Evolutionary conservation across 2,329 filamentous ascomycete genomes (phyloP).

Genomic region (Rhinocladiella similis): DNA sequence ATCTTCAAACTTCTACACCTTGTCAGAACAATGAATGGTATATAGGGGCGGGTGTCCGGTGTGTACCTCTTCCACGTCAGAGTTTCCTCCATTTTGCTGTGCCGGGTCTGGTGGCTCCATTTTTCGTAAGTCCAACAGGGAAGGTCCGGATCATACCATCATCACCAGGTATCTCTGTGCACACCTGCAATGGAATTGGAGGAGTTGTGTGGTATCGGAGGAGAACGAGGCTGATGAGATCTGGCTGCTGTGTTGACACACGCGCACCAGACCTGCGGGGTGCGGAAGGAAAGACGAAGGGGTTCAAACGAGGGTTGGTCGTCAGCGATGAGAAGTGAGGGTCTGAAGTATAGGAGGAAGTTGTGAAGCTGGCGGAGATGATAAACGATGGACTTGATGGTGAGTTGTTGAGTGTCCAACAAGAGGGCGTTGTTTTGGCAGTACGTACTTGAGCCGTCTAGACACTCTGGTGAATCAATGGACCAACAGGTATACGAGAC

Average conservation of each 20-base stretch:
- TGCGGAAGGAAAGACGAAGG: neutral
- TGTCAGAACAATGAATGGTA: conserved; percentile 6
- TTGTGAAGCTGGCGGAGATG: neutral
- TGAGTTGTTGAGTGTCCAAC: neutral
- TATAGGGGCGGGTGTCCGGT: conserved; percentile 4
- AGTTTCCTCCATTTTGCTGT: conserved; percentile 41
- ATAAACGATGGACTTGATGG: neutral
- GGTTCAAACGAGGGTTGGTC: neutral
- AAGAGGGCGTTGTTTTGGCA: too few relatives aligned
- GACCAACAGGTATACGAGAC: neutral
- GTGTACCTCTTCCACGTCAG: conserved; percentile 44
- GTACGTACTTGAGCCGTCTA: too few relatives aligned
- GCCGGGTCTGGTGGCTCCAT: conserved; percentile 33
- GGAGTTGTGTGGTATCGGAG: too few relatives aligned
- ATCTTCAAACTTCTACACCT: conserved; percentile 79
- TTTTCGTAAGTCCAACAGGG: conserved; percentile 8
- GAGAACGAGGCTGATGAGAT: neutral
- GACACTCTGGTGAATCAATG: neutral
- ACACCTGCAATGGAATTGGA: too few relatives aligned
- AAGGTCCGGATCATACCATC: conserved; percentile 11
- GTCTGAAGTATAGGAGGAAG: neutral
- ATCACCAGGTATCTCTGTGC: neutral
- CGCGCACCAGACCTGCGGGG: neutral
- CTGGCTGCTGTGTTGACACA: neutral
- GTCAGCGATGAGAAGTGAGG: neutral